Evolutionary conservation across 768 basidiomycete genomes (phyloP).

Genomic region (Brasilioporus rufonigricans): DNA sequence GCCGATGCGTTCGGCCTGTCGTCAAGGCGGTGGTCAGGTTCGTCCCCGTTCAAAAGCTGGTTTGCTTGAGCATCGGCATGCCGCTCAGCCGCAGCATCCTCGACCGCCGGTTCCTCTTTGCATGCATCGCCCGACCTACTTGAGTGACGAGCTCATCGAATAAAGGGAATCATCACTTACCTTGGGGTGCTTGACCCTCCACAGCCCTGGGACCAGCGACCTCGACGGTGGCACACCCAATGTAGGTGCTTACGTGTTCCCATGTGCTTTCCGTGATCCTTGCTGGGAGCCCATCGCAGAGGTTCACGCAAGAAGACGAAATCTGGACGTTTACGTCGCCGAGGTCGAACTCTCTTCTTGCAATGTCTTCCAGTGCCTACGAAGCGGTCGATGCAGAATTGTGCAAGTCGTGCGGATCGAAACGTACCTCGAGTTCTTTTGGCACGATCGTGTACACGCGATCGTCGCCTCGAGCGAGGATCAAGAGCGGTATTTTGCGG

Average conservation of each 20-base stretch:
- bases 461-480: constrained; percentile 16
- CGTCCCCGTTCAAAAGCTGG: neutral
- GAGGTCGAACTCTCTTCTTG: constrained; percentile 21
- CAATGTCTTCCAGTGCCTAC: constrained; percentile 18
- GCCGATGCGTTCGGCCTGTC: neutral
- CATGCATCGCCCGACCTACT: neutral
- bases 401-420: neutral
- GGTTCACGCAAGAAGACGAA: constrained; percentile 20
- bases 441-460: constrained; percentile 21
- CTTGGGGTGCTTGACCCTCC: neutral
- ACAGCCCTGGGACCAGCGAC: neutral
- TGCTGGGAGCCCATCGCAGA: constrained; percentile 19
- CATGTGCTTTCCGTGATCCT: constrained; percentile 23
- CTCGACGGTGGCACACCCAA: constrained; percentile 25
- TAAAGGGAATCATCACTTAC: neutral
- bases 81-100: neutral
- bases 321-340: constrained; percentile 13
- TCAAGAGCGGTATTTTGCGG: constrained; percentile 17
- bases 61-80: neutral
- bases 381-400: neutral
- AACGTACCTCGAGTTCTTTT: constrained; percentile 14
- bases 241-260: constrained; percentile 15
- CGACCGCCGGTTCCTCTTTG: neutral
- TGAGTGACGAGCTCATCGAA: neutral
- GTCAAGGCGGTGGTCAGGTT: neutral